Conservation (phyloP, 208 protist genomes). For the Leishmania turanica region DNA sequence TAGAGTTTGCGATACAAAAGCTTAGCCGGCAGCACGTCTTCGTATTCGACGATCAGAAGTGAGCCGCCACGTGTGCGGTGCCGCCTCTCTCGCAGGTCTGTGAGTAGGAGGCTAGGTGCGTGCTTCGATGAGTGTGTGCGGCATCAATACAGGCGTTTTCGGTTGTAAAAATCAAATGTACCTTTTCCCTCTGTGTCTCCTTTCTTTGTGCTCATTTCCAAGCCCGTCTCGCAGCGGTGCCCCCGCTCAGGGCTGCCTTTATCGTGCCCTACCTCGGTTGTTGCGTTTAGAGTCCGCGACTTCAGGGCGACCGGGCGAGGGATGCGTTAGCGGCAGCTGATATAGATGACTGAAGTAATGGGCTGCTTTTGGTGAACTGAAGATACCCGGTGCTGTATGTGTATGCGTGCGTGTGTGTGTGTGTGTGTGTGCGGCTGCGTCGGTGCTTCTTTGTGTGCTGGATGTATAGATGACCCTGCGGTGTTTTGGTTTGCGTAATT, state of each 20-base stretch:
- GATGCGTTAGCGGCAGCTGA: neutral
- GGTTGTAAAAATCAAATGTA: neutral
- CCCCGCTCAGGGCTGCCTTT: neutral
- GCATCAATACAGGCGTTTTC: neutral
- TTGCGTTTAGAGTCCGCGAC: neutral
- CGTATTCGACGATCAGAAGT: constrained; percentile 86
- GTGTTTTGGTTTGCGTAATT: neutral
- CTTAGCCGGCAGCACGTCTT: constrained; percentile 83
- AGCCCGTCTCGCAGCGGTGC: neutral
- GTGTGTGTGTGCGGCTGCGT: neutral
- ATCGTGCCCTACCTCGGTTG: neutral
- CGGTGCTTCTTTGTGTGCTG: neutral
- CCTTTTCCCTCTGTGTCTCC: neutral
- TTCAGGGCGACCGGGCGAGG: neutral
- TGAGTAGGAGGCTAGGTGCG: neutral
- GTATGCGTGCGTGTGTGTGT: neutral
- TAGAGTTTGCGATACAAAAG: constrained; percentile 92
- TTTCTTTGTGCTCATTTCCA: neutral
- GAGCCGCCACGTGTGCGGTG: neutral
- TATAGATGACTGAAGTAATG: neutral
- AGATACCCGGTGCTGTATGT: neutral
- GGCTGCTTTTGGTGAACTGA: neutral
- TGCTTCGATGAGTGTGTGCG: neutral
- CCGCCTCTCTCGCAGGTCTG: neutral
- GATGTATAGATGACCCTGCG: constrained; percentile 6